Evolutionary conservation across 139 green algal genomes (phyloP).

Genomic region (Chlorella sp.): DNA sequence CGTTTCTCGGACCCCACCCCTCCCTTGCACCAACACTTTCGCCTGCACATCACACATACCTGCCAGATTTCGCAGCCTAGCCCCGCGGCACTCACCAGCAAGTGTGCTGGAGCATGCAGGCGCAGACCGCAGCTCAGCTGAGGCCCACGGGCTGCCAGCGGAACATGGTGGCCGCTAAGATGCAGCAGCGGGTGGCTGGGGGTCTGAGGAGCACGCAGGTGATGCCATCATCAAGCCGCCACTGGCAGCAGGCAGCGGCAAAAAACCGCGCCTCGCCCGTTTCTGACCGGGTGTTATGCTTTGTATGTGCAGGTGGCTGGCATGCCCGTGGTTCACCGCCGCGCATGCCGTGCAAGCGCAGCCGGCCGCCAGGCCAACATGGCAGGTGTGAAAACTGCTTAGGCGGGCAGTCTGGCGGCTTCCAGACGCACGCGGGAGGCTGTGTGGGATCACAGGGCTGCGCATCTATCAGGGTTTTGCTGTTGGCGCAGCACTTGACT

Average conservation of each 20-base stretch:
- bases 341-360: not conserved
- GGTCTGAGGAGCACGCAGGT: not conserved
- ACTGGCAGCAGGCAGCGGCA: not conserved
- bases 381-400: not conserved
- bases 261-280: not conserved
- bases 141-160: too few relatives aligned
- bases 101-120: too few relatives aligned
- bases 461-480: not conserved
- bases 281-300: not conserved
- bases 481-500: not conserved
- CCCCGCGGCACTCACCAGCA: too few relatives aligned
- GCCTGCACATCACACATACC: too few relatives aligned
- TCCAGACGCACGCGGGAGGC: not conserved
- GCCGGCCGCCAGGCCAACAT: not conserved
- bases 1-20: too few relatives aligned
- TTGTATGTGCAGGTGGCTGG: constrained; percentile 13
- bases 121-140: too few relatives aligned
- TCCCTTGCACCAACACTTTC: too few relatives aligned
- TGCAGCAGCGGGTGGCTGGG: constrained; percentile 1
- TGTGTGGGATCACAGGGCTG: too few relatives aligned
- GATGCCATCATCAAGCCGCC: not conserved
- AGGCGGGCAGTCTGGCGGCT: not conserved
- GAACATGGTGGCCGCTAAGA: not conserved
- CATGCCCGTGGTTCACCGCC: not conserved
- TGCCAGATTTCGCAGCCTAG: too few relatives aligned